Base-by-base conservation (phyloP, 2,329 filamentous ascomycete genomes). In the Drechslerella coelobrocha region DNA sequence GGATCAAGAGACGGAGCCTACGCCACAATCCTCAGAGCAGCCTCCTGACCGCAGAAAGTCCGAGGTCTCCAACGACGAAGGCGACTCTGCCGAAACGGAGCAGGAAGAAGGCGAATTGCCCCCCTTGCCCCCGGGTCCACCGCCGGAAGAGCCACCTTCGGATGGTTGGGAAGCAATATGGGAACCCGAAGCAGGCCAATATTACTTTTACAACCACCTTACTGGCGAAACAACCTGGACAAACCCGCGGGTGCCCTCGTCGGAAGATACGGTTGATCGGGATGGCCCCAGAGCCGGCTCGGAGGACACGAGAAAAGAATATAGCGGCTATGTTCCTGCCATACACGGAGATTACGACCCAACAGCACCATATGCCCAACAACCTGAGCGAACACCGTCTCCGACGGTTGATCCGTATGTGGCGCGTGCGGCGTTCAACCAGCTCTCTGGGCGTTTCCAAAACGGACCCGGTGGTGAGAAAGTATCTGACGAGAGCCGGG, bases 281-380 rank as follows among this genome's bases (percentile, higher is more conserved):
- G 19, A 19, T 23, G 19, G 19, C 24, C 26, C 75, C 23, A 66
- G 71, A 8, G 72, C 76, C 14, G 76, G 73, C 9, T 79, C 78
- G 4, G 73, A 77, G 59, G 77, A 78, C 65, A 79, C 80, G 71
- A 78, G 62, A 56, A 81, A 75, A 48, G 80, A 85, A 21, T 84
- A 84, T 3, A 88, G 88, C 66, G 92, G 93, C 72, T 99, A 99
- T 81, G 96, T 97, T 78, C 94, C 94, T 0, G 90, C 91, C 23
- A 93, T 99, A 48, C 94, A 99, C 78, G 94, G 94, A 75, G 89
- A 92, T 81, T 99, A 97, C 81, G 94, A 99, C 76, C 92, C 92
- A 2, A 94, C 88, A 69, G 93, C 94, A n/a, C 90, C 92, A 81
- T 99, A 99, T 78, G 93, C 94, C 9, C 84, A 90, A 77, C 81